Conservation (phyloP, 2,329 filamentous ascomycete species). For the Trichoderma cornu-damae region DNA sequence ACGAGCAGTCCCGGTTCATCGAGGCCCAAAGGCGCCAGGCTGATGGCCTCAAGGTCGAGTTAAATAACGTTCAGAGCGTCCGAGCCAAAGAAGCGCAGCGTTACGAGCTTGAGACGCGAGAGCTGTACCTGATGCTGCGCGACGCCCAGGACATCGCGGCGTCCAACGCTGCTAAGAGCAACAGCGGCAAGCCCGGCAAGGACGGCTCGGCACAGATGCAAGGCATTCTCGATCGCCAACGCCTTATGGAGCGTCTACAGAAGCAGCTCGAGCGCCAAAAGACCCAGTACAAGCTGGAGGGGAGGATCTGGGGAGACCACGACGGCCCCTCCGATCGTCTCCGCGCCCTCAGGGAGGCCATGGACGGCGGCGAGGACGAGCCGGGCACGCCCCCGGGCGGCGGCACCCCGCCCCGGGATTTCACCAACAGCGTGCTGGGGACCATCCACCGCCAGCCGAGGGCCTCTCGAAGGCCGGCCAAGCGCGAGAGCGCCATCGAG, state of each 20-base stretch:
- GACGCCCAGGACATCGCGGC: slow-evolving; percentile 96
- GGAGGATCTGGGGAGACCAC: slow-evolving; percentile 78
- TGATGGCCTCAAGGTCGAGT: slow-evolving; percentile 81
- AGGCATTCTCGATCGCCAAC: slow-evolving; percentile 88
- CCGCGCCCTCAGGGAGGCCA: slow-evolving; percentile 85
- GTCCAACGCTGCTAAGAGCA: slow-evolving; percentile 64
- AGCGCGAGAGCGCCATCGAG: slow-evolving; percentile 41
- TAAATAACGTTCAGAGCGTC: slow-evolving; percentile 79
- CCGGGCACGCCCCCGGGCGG: slow-evolving; percentile 44
- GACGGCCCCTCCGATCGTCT: slow-evolving; percentile 86
- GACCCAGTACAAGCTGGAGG: slow-evolving; percentile 95
- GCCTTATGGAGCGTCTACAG: slow-evolving; percentile 87
- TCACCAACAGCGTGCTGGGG: slow-evolving; percentile 69
- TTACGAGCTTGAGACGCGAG: slow-evolving; percentile 91
- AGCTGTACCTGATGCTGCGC: slow-evolving; percentile 95
- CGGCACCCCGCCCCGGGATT: slow-evolving; percentile 53
- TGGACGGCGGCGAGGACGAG: slow-evolving; percentile 61
- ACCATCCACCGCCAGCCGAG: slow-evolving; percentile 60
- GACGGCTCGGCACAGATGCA: slow-evolving; percentile 73
- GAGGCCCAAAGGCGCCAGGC: slow-evolving; percentile 82
- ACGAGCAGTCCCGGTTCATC: slow-evolving; percentile 86
- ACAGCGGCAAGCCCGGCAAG: slow-evolving; percentile 47
- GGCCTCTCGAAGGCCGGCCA: slow-evolving; percentile 51
- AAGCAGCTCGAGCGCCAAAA: slow-evolving; percentile 95
- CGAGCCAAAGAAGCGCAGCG: slow-evolving; percentile 87